Base-by-base conservation (phyloP, 495 filamentous ascomycete species). In the Cryomyces antarcticus region DNA sequence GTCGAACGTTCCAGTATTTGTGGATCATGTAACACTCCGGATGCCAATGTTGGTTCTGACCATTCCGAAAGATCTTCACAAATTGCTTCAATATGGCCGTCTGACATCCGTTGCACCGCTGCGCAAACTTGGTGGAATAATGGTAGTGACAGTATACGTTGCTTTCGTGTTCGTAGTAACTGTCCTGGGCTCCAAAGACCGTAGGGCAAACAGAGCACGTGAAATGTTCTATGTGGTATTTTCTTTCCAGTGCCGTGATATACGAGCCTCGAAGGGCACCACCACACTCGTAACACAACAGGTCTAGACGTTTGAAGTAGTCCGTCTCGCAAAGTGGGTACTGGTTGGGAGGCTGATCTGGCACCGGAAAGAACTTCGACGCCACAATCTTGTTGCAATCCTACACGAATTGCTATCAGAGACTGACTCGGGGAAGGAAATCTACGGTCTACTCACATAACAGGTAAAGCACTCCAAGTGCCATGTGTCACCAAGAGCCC, bases 21-120 rank as follows among this genome's bases (percentile, higher is more conserved):
- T 99, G 92, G 37, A 99, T 99, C 89, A 96, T 99, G 58, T 99
- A 99, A 60, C 92, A 99, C 58, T 99, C 92, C 3, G 92, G 92
- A 55, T 99, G 92, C 92, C 92, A 99, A 53, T 99, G 92, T 56
- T 99, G 92, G 55, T 96, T 93, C 56, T 92, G 77, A 0, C 89
- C 88, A 58, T 96, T 95, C 40, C 92, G 75, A 61, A 86, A 96
- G 46, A 99, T 95, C 60, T 99, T 89, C 28, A 99, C 92, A 54
- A 99, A 99, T 56, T 99, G 92, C 61, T 99, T 99, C 17, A 99
- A 67, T 44, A 99, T 99, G n/a, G 89, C 80, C 5, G 85, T 94
- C 48, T 93, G 84, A 55, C 92, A 99, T 31, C 92, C 92, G 58
- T 84, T 92, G 58, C 92, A 99, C 38, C 82, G 73, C 57, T 95